Evolutionary conservation across 1,284 basidiomycete genomes (phyloP).

Genomic region (Trametes hirsuta): DNA sequence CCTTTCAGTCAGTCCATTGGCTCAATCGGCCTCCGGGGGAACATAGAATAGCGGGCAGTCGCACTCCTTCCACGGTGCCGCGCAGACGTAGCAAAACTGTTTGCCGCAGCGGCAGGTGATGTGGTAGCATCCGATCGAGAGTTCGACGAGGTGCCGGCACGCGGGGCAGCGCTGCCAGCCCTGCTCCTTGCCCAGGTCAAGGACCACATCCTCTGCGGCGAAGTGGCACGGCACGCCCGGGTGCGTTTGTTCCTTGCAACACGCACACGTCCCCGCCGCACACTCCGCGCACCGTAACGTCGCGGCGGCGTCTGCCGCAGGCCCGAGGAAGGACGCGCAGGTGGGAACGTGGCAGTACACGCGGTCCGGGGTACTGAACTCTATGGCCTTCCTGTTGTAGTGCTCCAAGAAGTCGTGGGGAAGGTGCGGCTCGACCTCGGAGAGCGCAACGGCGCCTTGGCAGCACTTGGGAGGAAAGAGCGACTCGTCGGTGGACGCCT

Average conservation of each 20-base stretch:
- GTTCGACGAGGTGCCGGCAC: slow-evolving; percentile 44
- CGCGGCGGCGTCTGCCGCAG: slow-evolving; percentile 7
- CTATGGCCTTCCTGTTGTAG: slow-evolving; percentile 15
- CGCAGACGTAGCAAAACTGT: slow-evolving; percentile 46
- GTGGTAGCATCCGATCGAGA: slow-evolving; percentile 45
- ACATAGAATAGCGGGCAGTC: slow-evolving; percentile 38
- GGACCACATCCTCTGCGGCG: slow-evolving; percentile 32
- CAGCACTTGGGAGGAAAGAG: slow-evolving; percentile 27
- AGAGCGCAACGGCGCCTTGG: slow-evolving; percentile 10
- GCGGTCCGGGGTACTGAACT: slow-evolving; percentile 19
- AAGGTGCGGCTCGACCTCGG: slow-evolving; percentile 12
- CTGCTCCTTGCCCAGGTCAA: slow-evolving; percentile 34
- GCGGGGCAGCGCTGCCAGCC: slow-evolving; percentile 48
- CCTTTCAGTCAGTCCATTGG: neutral
- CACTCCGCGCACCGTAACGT: slow-evolving; percentile 7
- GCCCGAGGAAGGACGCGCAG: slow-evolving; percentile 23
- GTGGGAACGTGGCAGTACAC: slow-evolving; percentile 22
- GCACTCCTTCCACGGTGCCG: slow-evolving; percentile 45
- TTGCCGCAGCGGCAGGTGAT: slow-evolving; percentile 49
- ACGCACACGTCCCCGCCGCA: slow-evolving; percentile 8
- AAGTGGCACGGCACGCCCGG: slow-evolving; percentile 9
- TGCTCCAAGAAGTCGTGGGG: neutral
- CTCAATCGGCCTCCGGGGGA: slow-evolving; percentile 4
- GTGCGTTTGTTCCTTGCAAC: slow-evolving; percentile 12
- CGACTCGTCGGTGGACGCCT: slow-evolving; percentile 23